Evolutionary conservation across 306 rosid genomes (phyloP).

Genomic region (Ormosia semicastrata): DNA sequence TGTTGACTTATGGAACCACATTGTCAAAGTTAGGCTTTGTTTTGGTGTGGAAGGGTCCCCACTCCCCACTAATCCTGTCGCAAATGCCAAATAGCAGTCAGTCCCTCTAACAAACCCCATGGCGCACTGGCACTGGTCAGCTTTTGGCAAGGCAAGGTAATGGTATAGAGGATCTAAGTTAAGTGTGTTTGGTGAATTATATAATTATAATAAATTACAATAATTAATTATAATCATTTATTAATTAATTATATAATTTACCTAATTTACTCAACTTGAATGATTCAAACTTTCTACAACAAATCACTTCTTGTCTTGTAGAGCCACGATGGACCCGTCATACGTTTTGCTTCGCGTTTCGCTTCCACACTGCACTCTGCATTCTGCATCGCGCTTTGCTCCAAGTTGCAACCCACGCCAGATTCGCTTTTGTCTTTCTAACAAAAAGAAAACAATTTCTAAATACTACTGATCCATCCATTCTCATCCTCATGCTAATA

Average conservation of each 20-base stretch:
- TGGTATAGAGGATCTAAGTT: neutral
- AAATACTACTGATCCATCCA: neutral
- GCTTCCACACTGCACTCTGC: neutral
- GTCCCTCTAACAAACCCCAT: neutral
- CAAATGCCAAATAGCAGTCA: neutral
- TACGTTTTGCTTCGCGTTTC: neutral
- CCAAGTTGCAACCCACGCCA: neutral
- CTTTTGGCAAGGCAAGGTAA: neutral
- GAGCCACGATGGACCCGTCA: neutral
- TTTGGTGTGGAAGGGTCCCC: neutral
- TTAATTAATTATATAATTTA: too few species aligned
- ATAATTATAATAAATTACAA: neutral
- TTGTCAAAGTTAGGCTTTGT: conserved; percentile 16
- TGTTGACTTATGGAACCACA: neutral
- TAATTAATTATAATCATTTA: too few species aligned
- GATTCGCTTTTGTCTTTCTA: neutral
- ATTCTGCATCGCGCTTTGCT: neutral
- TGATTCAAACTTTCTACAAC: neutral
- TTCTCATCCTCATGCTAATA: neutral
- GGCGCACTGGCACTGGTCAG: neutral
- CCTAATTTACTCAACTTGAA: too few species aligned
- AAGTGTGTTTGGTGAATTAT: too few species aligned
- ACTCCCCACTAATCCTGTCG: neutral
- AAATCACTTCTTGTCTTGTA: neutral
- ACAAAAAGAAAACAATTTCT: neutral